A percentile compares a stretch with the other conserved stretches of the same genome.
phyloP scores from a whole-genome alignment of 2,329 filamentous ascomycete genomes.

The Calonectria hawksworthii region DNA sequence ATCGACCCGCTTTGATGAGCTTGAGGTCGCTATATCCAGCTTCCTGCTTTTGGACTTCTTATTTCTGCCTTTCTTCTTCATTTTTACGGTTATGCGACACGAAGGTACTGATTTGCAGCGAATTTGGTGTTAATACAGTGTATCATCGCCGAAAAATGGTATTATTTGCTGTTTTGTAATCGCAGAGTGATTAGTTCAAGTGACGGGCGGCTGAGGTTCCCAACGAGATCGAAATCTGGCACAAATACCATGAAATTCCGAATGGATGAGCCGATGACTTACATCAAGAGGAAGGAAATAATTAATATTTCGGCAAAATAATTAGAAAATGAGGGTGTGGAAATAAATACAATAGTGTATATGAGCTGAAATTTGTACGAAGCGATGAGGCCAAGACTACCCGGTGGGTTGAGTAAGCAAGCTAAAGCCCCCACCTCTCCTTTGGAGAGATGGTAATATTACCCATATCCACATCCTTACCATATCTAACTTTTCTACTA shows the following conservation, averaged over 20 bases:
- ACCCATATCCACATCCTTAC: too few species aligned
- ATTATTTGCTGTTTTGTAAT: background rate
- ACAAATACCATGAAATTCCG: background rate
- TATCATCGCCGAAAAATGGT: background rate
- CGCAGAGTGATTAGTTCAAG: background rate
- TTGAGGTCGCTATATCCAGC: accelerated
- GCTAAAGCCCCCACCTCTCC: too few species aligned
- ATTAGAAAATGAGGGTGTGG: background rate
- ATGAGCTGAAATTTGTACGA: too few species aligned
- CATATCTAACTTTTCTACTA: too few species aligned
- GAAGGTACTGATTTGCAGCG: background rate
- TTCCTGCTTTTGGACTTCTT: background rate
- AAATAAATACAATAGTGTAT: too few species aligned
- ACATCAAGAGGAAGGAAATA: background rate
- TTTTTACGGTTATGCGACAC: background rate
- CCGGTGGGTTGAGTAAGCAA: too few species aligned
- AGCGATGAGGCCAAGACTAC: too few species aligned
- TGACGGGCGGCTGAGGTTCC: background rate
- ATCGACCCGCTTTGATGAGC: background rate
- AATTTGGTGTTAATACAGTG: too few species aligned
- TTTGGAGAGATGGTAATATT: too few species aligned
- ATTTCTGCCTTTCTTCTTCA: too few species aligned
- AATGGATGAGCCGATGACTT: background rate
- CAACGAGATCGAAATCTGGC: background rate
- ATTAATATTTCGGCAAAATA: background rate